Evolutionary conservation across 768 basidiomycete genomes (phyloP), one percentile per base, ranked within the genome.

Genomic region (Amylocystis lapponica): DNA sequence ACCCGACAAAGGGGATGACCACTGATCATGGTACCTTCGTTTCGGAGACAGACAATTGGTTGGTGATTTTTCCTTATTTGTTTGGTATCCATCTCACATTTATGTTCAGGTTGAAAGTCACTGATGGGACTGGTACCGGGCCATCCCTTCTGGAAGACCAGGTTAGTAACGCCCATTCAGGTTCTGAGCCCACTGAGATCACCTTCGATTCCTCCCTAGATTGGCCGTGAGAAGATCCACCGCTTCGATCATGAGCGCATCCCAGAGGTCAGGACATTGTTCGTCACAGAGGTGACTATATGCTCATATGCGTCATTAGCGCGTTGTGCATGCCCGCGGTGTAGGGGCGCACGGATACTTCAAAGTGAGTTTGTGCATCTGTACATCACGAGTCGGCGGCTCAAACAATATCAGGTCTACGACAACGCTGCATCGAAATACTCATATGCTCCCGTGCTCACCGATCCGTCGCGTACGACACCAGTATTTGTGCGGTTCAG

Each of bases 171-270:
- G 19, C 20, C 16, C 14, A 33, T 31, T n/a, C n/a, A n/a, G n/a
- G n/a, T n/a, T n/a, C n/a, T n/a, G n/a, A n/a, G n/a, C n/a, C n/a
- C n/a, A n/a, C n/a, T n/a, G n/a, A n/a, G 19, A 13, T 30, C 33
- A 39, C 3, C 11, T 4, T 16, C 13, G 9, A 3, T 8, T n/a
- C n/a, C n/a, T 25, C 14, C 12, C 3, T 27, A 58, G 49, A 53
- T 85, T 49, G 74, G 73, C 4, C 76, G 83, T 50, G 81, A 85
- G 66, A 87, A 88, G 62, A 77, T 89, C 23, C 76, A 76, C 41
- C 75, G 81, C 12, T 92, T 90, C 54, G 88, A 91, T 57, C 88
- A 90, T 55, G 89, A 93, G 60, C 83, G 88, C 30, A 92, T 93
- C 41, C 90, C 91, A 0, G 90, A 90, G 68, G 81, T 82, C 7